phyloP scores from a whole-genome alignment of 495 filamentous ascomycete species.

The Penicillium maclennaniae region DNA sequence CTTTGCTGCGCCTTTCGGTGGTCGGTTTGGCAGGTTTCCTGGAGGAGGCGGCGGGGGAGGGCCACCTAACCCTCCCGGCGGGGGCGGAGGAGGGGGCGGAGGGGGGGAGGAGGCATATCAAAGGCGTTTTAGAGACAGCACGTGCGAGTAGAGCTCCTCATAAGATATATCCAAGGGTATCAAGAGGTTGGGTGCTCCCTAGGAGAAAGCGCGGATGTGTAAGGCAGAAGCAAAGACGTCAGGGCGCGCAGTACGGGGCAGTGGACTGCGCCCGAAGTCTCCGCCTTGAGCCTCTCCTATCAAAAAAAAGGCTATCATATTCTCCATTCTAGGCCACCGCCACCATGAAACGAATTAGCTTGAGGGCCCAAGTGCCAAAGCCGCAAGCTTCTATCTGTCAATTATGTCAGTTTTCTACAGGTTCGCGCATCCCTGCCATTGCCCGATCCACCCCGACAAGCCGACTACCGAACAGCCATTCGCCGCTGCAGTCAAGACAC shows the following conservation, averaged over 20 bases:
- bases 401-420: conserved; percentile 35
- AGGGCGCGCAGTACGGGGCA: conserved; percentile 24
- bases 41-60: conserved; percentile 66
- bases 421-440: conserved; percentile 23
- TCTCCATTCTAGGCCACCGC: conserved; percentile 3
- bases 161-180: conserved; percentile 6
- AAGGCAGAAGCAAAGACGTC: conserved; percentile 30
- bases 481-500: conserved; percentile 16
- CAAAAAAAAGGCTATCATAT: conserved; percentile 18
- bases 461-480: conserved; percentile 6
- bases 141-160: conserved; percentile 2
- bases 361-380: conserved; percentile 24
- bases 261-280: conserved; percentile 23
- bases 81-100: conserved; percentile 66
- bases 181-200: conserved; percentile 16
- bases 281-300: conserved; percentile 24
- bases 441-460: conserved; percentile 3
- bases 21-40: conserved; percentile 44
- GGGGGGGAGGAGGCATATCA: conserved; percentile 67
- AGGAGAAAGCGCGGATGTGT: conserved; percentile 14
- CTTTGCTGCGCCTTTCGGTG: conserved; percentile 44
- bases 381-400: conserved; percentile 33
- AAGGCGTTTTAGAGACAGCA: conserved; percentile 5
- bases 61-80: conserved; percentile 60
- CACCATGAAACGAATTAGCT: conserved; percentile 34